Evolutionary conservation across 805 yeast genomes (phyloP).

Genomic region (Metschnikowia santaceciliae): DNA sequence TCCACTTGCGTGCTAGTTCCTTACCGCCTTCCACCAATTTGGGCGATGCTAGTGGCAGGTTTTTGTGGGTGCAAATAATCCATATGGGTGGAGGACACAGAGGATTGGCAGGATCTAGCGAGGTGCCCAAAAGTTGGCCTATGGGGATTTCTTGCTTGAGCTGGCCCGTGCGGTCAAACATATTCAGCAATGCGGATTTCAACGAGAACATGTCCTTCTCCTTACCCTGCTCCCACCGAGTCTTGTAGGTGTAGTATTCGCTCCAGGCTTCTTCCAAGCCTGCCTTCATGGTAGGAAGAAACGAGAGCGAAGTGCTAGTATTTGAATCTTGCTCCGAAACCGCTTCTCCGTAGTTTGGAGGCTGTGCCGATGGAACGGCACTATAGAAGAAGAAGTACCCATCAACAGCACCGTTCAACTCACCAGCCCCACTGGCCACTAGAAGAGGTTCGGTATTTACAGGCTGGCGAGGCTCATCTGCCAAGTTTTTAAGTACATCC

Average conservation of each 20-base stretch:
- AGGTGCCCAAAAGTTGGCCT: constrained; percentile 20
- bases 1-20: constrained; percentile 56
- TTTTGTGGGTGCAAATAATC: constrained; percentile 60
- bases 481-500: constrained; percentile 56
- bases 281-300: constrained; percentile 46
- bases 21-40: constrained; percentile 54
- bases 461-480: constrained; percentile 57
- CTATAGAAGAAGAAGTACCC: constrained; percentile 70
- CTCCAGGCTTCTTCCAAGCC: constrained; percentile 72
- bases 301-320: constrained; percentile 26
- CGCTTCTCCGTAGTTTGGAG: constrained; percentile 52
- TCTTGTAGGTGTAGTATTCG: constrained; percentile 54
- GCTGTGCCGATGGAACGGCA: constrained; percentile 59
- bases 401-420: constrained; percentile 68
- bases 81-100: constrained; percentile 59
- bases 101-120: constrained; percentile 33
- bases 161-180: constrained; percentile 48
- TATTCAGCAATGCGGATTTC: constrained; percentile 51
- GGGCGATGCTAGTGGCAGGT: constrained; percentile 59
- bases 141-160: constrained; percentile 2
- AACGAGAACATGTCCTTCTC: constrained; percentile 66
- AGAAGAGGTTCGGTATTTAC: constrained; percentile 64
- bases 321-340: constrained; percentile 7
- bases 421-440: constrained; percentile 78
- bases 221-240: constrained; percentile 57